Evolutionary conservation across 768 basidiomycete species (phyloP).

Genomic region (Hemileccinum rubropunctum): DNA sequence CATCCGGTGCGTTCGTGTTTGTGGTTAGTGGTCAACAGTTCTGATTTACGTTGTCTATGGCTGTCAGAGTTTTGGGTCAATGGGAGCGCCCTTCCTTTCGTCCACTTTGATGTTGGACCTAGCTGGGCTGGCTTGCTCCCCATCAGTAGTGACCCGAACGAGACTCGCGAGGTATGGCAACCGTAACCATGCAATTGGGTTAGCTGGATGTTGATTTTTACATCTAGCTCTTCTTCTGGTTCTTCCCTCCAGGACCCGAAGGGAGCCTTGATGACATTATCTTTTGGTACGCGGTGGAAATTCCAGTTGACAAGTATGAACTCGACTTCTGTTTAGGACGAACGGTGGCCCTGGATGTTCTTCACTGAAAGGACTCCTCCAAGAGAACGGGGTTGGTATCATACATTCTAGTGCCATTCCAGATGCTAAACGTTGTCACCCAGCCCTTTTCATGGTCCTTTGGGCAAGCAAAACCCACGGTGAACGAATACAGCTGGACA

Average conservation of each 20-base stretch:
- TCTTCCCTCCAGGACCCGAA: slow-evolving; percentile 74
- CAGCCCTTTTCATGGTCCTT: slow-evolving; percentile 67
- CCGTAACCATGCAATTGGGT: too few relatives aligned
- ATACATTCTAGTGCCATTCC: slow-evolving; percentile 16
- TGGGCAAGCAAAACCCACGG: slow-evolving; percentile 61
- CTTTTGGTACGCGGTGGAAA: slow-evolving; percentile 51
- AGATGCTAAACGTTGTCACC: slow-evolving; percentile 1
- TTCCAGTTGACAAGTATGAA: not conserved
- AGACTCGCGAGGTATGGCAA: slow-evolving; percentile 58
- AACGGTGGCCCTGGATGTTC: slow-evolving; percentile 83
- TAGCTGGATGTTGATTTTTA: too few relatives aligned
- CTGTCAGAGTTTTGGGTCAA: slow-evolving; percentile 69
- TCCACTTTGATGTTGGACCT: slow-evolving; percentile 71
- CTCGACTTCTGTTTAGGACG: slow-evolving; percentile 45
- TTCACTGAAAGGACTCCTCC: slow-evolving; percentile 64
- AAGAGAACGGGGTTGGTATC: slow-evolving; percentile 67
- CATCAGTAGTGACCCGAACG: slow-evolving; percentile 55
- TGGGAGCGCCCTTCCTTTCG: slow-evolving; percentile 60
- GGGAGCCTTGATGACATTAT: slow-evolving; percentile 72
- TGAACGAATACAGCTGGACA: slow-evolving; percentile 73
- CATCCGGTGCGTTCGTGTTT: slow-evolving; percentile 43
- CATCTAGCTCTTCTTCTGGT: slow-evolving; percentile 77
- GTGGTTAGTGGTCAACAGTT: not conserved
- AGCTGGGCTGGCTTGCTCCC: slow-evolving; percentile 76
- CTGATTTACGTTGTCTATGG: not conserved